Conservation (phyloP, 1,139 yeast genomes). For the Lodderomyces beijingensis region DNA sequence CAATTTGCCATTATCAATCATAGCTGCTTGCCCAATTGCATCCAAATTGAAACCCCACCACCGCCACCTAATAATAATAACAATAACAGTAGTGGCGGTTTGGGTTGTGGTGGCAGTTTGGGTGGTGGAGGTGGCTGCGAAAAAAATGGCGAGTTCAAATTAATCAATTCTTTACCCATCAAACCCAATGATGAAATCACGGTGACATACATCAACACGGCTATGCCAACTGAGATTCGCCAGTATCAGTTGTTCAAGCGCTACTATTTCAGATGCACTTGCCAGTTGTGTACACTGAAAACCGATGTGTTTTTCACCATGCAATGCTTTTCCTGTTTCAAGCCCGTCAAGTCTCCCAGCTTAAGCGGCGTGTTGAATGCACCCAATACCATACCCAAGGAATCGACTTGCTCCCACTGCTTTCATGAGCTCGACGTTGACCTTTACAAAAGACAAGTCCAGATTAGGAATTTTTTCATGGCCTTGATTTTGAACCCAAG, state of each 20-base stretch:
- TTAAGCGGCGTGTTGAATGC: conserved; percentile 7
- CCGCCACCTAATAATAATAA: no score
- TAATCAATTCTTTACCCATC: conserved; percentile 18
- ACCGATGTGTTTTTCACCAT: conserved; percentile 20
- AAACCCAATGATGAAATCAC: conserved; percentile 21
- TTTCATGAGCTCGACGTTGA: conserved; percentile 6
- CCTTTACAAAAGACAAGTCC: conserved; percentile 7
- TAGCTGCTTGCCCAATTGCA: conserved; percentile 28
- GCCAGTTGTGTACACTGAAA: conserved; percentile 20
- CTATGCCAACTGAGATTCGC: conserved; percentile 9
- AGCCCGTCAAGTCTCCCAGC: conserved; percentile 9
- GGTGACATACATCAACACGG: conserved; percentile 22
- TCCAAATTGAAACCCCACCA: conserved; percentile 16
- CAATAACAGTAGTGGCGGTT: no score
- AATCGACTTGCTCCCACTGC: conserved; percentile 8
- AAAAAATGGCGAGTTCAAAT: conserved; percentile 3
- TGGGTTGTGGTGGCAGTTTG: no score
- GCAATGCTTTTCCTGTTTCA: conserved; percentile 17
- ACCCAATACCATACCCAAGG: conserved; percentile 9
- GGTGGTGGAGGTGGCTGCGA: no score
- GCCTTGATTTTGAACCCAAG: conserved; percentile 7
- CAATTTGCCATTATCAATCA: conserved; percentile 29
- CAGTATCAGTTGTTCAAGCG: conserved; percentile 6
- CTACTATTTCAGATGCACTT: conserved; percentile 31
- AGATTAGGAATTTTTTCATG: conserved; percentile 10